Evolutionary conservation across 345 rosid species (phyloP), one percentile per base, ranked within the genome.

Genomic region (Brassica incana): DNA sequence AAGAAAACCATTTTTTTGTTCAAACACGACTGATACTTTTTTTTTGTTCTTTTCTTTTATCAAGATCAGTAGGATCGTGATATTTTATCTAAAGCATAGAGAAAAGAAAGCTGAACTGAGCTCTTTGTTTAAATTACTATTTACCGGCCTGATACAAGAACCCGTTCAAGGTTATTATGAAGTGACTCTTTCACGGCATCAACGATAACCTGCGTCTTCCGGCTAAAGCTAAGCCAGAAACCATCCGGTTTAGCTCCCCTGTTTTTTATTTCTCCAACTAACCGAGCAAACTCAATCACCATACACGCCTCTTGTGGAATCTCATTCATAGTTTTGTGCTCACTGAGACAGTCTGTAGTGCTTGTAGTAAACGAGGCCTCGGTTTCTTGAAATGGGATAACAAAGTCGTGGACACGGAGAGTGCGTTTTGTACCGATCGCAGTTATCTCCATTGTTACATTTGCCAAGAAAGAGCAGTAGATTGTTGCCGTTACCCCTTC

Each of bases 291-390:
- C 85, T 90, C 97, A 58, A 71, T 86, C 75, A 94, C 94, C 98
- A 92, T 89, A 75, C 85, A 78, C 29, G 79, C 91, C 82, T 92
- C 98, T 78, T 94, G 97, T 2, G 98, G 91, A 66, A 92, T 72
- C 72, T 87, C 86, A 16, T 76, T 77, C 40, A 40, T 52, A 2
- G 92, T 78, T 8, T 29, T 75, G 81, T 90, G 92, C 72, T 87
- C 84, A 50, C 87, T 88, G 4, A 87, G 83, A 64, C 23, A 52
- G 18, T 4, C 50, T 54, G 3, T 0, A 68, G 3, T 10, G 9
- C 80, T 77, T 2, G 59, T 77, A 9, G 76, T 81, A 79, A 72
- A 94, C 58, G 86, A 80, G 15, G 87, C 84, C 76, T 89, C 90
- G n/a, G 83, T 84, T 84, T 94, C 93, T 61, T 77, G 80, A 67